Base-by-base conservation (phyloP, 2,329 filamentous ascomycete genomes). In the Ophiostoma montium region DNA sequence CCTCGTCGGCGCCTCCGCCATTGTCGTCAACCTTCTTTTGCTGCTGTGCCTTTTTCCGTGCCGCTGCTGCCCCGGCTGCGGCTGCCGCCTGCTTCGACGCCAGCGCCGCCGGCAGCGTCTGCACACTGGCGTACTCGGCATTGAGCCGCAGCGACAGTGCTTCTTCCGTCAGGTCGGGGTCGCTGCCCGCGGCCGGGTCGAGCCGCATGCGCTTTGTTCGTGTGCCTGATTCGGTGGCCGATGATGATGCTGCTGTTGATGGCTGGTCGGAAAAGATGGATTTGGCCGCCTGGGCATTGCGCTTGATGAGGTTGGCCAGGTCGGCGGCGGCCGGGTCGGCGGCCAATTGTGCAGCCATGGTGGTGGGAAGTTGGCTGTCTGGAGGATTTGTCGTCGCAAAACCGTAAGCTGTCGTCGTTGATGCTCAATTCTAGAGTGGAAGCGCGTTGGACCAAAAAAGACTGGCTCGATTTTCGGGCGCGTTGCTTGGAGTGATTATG, bases 51-150 rank as follows among this genome's bases (percentile, higher is more conserved):
- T 76, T 79, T 33, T 73, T 69, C 23, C 53, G 50, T 57, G 50
- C 46, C 0, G 48, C 53, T 1, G 80, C 76, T 63, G 76, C 73
- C 9, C 72, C 74, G n/a, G 77, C n/a, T n/a, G n/a, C 68, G 5
- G 71, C 69, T 3, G 71, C 76, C 13, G 84, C 82, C 63, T 89
- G 83, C 62, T 89, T 92, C 19, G 85, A 82, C 33, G 85, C 85
- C 18, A 95, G 73, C 1, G 78, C 78, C 19, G 82, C 77, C 6
- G 89, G 89, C 3, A 95, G 73, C 54, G 84, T 82, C 61, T 80
- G 78, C 19, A 92, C 82, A 59, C 81, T 71, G 57, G 80, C 76
- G 65, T 95, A 95, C 68, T 95, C 88, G 59, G 70, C 71, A 48
- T 73, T 72, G 60, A 85, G 78, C 44, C 82, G 76, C 48, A 72